Percentiles rank a stretch among this genome's conserved stretches.
These are phyloP conservation scores for Phytophthora europaea DNA, from an alignment of 352 stramenopile species.

Conservation along the genomic window DNA sequence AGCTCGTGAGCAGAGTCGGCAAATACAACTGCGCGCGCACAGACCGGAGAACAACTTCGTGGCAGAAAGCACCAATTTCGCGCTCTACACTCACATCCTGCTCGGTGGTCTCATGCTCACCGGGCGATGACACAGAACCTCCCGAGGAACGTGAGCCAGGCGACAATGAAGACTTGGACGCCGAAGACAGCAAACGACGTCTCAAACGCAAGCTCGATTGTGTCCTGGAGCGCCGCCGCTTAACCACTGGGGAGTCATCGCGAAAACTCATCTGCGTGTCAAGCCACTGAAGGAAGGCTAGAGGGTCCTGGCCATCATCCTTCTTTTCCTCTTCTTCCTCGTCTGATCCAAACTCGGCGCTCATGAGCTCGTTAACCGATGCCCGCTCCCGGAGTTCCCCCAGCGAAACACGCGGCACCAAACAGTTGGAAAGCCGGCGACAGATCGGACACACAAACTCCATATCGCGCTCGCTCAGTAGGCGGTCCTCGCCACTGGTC, in stretches of 20 bases:
- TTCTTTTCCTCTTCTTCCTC: constrained; percentile 55
- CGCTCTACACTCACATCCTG: constrained; percentile 46
- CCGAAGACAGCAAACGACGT: constrained; percentile 39
- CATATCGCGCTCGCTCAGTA: constrained; percentile 72
- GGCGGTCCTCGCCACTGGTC: constrained; percentile 60
- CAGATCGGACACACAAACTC: constrained; percentile 88
- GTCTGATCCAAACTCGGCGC: constrained; percentile 31
- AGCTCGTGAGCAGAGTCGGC: constrained; percentile 58
- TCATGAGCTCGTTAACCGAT: constrained; percentile 20
- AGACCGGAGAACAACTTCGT: constrained; percentile 59
- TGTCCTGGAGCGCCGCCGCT: constrained; percentile 48
- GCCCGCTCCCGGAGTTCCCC: constrained; percentile 20
- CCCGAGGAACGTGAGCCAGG: constrained; percentile 31
- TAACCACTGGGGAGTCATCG: constrained; percentile 49
- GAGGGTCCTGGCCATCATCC: constrained; percentile 46
- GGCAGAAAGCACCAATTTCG: constrained; percentile 64
- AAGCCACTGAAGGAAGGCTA: constrained; percentile 61
- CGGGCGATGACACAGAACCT: constrained; percentile 18
- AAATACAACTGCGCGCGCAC: constrained; percentile 60
- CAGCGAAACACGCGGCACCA: constrained; percentile 60
- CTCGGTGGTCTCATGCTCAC: constrained; percentile 27
- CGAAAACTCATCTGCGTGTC: constrained; percentile 64
- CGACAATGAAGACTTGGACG: constrained; percentile 43
- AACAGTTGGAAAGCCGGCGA: constrained; percentile 77
- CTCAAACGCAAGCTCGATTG: constrained; percentile 52